These are phyloP conservation scores for Withania somnifera DNA, from an alignment of 305 asterid species.

Conservation along the genomic window DNA sequence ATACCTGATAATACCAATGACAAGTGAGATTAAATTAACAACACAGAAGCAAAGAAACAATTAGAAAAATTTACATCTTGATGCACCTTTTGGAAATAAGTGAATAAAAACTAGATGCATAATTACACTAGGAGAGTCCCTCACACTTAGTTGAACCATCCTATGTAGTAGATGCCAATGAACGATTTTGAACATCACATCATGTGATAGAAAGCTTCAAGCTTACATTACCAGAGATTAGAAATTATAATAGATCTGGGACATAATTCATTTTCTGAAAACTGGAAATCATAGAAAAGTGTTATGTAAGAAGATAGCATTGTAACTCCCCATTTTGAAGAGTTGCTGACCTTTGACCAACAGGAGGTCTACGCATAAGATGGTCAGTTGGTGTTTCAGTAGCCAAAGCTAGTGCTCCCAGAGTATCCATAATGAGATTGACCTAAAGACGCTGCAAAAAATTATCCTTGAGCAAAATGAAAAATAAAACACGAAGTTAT, in stretches of 20 bases:
- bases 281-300: background rate
- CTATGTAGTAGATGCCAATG: background rate
- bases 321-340: background rate
- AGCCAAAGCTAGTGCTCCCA: conserved; percentile 97
- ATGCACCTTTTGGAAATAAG: background rate
- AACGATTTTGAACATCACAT: background rate
- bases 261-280: background rate
- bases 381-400: conserved; percentile 96
- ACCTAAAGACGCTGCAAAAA: conserved; percentile 99
- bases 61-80: background rate
- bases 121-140: background rate
- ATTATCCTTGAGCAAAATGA: too few species aligned
- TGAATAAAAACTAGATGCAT: background rate
- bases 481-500: too few species aligned
- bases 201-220: background rate
- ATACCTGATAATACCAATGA: conserved; percentile 64
- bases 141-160: background rate
- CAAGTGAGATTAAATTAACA: conserved; percentile 23
- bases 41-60: background rate
- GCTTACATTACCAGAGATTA: background rate
- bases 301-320: background rate
- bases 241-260: background rate
- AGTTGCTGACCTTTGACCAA: conserved; percentile 76
- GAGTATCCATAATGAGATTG: conserved; percentile 94
- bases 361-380: conserved; percentile 80